Base-by-base conservation (phyloP, 176 grass and related monocot species). In the Oryza officinalis region DNA sequence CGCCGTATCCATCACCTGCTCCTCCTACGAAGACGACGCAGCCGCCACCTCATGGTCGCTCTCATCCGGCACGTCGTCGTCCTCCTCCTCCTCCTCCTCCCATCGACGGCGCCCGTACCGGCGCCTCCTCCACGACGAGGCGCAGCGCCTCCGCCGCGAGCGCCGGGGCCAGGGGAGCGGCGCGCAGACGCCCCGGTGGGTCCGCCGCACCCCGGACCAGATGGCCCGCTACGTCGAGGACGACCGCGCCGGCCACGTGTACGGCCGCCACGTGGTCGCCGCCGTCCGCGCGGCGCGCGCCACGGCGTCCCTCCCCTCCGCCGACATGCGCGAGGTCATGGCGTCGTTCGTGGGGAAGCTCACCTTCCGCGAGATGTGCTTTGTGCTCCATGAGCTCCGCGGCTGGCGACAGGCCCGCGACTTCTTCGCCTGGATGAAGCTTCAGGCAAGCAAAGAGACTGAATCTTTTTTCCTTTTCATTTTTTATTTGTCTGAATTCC, bases 361-460 rank as follows among this genome's bases (percentile, higher is more conserved):
- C 67, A 95, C 81, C 86, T 98, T 98, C 91, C 85, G 91, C 67
- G 96, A 98, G 86, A 98, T 98, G 96, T 98, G 96, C 84, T 77
- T 93, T 32, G 96, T 98, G 5, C 96, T 98, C 80, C 90, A 87
- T 68, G 93, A 93, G 75, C 96, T 95, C 75, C 87, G 91, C 38
- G 92, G 91, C 5, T 98, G 96, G 93, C 82, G 85, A 45, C 93
- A 95, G 84, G 96, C 77, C 6, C 86, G 93, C 46, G 93, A 98
- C 23, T 98, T 98, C 91, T 98, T 98, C 84, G 83, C 80, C 11
- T 95, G 96, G 96, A 98, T 98, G 96, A 98, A 98, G 83, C 82
- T 91, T 26, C 96, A 98, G 85, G 96, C 6, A 30, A 15, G 67
- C n/a, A 75, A 47, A 47, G 13, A 47, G 13, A 47, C 12, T 15